These are phyloP conservation scores for Ganoderma multipileum DNA, from an alignment of 1,284 basidiomycete genomes.

Conservation along the genomic window DNA sequence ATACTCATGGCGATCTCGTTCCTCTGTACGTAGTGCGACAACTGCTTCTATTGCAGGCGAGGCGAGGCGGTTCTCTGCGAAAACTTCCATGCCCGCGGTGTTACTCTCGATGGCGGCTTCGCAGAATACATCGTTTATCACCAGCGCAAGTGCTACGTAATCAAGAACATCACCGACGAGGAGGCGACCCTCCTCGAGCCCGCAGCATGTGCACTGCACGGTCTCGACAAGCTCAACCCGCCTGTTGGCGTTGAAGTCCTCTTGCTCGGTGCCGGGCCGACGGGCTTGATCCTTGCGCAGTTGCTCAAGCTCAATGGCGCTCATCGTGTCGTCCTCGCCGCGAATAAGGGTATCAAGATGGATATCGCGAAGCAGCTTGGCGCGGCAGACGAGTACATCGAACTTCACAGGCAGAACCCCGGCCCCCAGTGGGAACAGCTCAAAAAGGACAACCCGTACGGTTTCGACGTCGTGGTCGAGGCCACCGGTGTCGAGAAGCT, in stretches of 20 bases:
- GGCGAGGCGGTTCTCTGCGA: constrained; percentile 63
- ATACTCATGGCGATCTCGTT: constrained; percentile 14
- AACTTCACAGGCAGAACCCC: constrained; percentile 59
- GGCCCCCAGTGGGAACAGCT: constrained; percentile 62
- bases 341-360: constrained; percentile 67
- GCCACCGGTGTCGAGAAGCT: constrained; percentile 66
- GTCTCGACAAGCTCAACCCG: constrained; percentile 64
- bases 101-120: constrained; percentile 62
- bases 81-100: constrained; percentile 60
- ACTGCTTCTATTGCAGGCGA: constrained; percentile 66
- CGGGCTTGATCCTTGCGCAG: constrained; percentile 66
- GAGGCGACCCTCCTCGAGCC: constrained; percentile 68
- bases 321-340: constrained; percentile 54
- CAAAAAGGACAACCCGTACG: constrained; percentile 64
- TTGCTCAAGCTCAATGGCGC: constrained; percentile 66
- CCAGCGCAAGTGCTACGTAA: constrained; percentile 51
- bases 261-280: constrained; percentile 57
- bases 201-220: constrained; percentile 69
- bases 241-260: constrained; percentile 62
- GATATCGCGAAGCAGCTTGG: constrained; percentile 60
- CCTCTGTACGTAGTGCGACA: constrained; percentile 47
- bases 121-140: constrained; percentile 62
- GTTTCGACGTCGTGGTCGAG: constrained; percentile 69
- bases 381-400: constrained; percentile 61
- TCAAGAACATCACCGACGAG: constrained; percentile 65